A percentile compares a stretch with the other conserved stretches of the same genome.
These are phyloP conservation scores for Pseudotsuga menziesii DNA, from an alignment of 75 land plant genomes.

Conservation along the genomic window DNA sequence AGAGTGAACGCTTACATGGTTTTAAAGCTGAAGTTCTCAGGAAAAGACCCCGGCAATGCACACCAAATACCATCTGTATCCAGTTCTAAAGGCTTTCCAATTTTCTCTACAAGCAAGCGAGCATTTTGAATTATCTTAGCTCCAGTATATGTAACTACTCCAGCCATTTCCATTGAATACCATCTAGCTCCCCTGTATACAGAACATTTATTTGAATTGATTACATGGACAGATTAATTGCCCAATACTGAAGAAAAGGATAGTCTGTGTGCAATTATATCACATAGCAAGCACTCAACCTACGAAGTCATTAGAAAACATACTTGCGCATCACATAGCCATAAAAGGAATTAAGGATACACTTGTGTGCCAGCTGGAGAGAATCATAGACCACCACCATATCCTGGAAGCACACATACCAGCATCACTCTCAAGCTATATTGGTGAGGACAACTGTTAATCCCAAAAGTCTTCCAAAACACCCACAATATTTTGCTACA, in stretches of 20 bases:
- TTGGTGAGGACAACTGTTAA: not conserved
- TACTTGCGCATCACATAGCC: slow-evolving; percentile 99
- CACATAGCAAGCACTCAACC: not conserved
- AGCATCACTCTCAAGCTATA: not conserved
- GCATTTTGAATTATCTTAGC: slow-evolving; percentile 99
- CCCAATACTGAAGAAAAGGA: not conserved
- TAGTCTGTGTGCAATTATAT: not conserved
- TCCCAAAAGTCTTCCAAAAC: not conserved
- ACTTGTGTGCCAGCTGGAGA: slow-evolving; percentile 96
- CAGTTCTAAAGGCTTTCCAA: slow-evolving; percentile 95
- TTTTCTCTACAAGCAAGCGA: slow-evolving; percentile 84
- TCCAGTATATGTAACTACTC: slow-evolving; percentile 98
- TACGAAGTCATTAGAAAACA: slow-evolving; percentile 14
- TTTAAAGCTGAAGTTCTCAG: slow-evolving; percentile 91
- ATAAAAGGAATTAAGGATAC: slow-evolving; percentile 98
- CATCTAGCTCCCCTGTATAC: slow-evolving; percentile 90
- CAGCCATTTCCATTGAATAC: slow-evolving; percentile 99
- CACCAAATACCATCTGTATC: slow-evolving; percentile 99
- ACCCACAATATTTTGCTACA: not conserved
- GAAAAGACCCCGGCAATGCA: slow-evolving; percentile 95
- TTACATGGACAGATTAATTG: not conserved
- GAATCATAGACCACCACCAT: slow-evolving; percentile 99
- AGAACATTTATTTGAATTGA: slow-evolving; percentile 4
- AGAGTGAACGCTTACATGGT: slow-evolving; percentile 46
- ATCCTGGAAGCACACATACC: slow-evolving; percentile 53